Base-by-base conservation (phyloP, 176 grass and related monocot species). In the Ensete ventricosum region DNA sequence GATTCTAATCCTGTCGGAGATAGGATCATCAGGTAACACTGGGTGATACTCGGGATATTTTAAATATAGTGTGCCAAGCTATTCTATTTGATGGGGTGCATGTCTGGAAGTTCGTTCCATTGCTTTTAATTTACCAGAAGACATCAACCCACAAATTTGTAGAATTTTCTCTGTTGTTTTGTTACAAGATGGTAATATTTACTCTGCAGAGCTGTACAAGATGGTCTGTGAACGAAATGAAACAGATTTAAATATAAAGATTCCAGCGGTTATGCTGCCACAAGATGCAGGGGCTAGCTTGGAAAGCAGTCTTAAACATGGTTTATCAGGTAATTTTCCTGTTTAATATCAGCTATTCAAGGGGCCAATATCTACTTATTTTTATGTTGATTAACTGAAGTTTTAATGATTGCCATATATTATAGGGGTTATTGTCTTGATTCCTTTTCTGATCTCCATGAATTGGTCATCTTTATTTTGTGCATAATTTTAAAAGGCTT, bases 161-260 rank as follows among this genome's bases (percentile, higher is more conserved):
- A 23, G n/a, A 63, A 63, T n/a, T 63, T 63, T 63, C 62, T 67
- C 24, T 17, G n/a, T 14, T 53, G 10, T 53, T 53, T 53, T 22
- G 50, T 53, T 53, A 19, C 12, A 6, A 53, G 9, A 17, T 12
- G 11, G 54, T 54, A 26, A 24, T 16, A 2, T 71, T 55, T 51
- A 23, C 27, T 69, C 26, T 88, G 72, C 88, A 98, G 95, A 98
- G 73, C 76, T 98, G 71, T 98, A 98, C 86, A 98, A 98, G 86
- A 98, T 98, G 95, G 88, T 98, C 58, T 98, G 95, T 51, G 95
- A 87, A 53, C 24, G 34, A 70, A 89, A 91, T 78, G 95, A 94
- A 83, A 98, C 88, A 64, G 76, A 98, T 53, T 73, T 94, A 53
- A 79, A 91, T 76, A 98, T 97, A 62, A 74, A 75, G 16, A 93